Conservation (phyloP, 768 basidiomycete genomes). For the Porpolomopsis calyptriformis region DNA sequence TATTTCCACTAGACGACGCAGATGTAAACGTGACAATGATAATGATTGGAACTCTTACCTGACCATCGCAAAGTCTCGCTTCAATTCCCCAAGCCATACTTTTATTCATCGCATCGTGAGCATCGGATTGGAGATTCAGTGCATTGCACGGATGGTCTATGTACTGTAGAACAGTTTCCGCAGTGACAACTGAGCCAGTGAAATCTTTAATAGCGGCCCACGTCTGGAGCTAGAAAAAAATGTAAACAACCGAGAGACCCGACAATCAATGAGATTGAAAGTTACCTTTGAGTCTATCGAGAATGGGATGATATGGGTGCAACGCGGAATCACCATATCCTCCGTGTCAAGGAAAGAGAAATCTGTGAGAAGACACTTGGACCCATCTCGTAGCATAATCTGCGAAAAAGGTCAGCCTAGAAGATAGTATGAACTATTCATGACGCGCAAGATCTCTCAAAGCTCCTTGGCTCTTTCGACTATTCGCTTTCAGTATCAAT, state of each 20-base stretch:
- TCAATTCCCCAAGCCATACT: conserved; percentile 9
- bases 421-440: not conserved
- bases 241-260: not conserved
- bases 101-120: conserved; percentile 14
- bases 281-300: not conserved
- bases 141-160: conserved; percentile 8
- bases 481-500: not conserved
- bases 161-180: not conserved
- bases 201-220: not conserved
- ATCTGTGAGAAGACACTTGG: not conserved
- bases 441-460: conserved; percentile 5
- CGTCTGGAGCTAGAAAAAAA: not conserved
- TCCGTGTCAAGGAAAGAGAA: not conserved
- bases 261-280: not conserved
- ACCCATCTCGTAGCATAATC: not conserved
- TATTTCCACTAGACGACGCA: conserved; percentile 6
- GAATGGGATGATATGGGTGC: conserved; percentile 3
- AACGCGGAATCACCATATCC: not conserved
- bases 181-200: not conserved
- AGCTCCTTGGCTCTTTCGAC: conserved; percentile 1
- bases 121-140: conserved; percentile 13
- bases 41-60: conserved; percentile 5
- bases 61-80: conserved; percentile 2
- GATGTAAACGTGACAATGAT: conserved; percentile 2
- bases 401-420: not conserved